These are phyloP conservation scores for Zygoascus sp. DNA, from an alignment of 1,139 yeast species.

Conservation along the genomic window DNA sequence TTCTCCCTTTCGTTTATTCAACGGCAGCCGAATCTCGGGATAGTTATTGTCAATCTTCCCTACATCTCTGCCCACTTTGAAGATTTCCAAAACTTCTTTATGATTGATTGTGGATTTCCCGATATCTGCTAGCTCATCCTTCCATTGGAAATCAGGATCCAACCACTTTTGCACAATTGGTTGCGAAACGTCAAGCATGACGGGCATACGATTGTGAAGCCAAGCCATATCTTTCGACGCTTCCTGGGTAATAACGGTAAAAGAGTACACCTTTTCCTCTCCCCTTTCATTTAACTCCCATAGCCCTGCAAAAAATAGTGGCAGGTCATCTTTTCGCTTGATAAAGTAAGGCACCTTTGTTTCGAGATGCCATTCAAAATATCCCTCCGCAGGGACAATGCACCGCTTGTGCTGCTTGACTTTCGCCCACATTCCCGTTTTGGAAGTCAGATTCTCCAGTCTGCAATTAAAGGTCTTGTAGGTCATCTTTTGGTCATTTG, in stretches of 20 bases:
- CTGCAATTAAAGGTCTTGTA: conserved; percentile 35
- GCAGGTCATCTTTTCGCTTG: conserved; percentile 45
- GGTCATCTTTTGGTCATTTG: conserved; percentile 35
- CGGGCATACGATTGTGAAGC: conserved; percentile 78
- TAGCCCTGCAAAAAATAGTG: conserved; percentile 71
- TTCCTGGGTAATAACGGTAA: conserved; percentile 68
- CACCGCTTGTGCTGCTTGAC: conserved; percentile 45
- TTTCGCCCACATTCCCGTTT: conserved; percentile 30
- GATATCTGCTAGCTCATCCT: conserved; percentile 29
- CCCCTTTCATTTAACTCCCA: conserved; percentile 41
- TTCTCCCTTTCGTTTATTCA: conserved; percentile 18
- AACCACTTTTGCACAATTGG: conserved; percentile 59
- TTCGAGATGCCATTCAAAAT: conserved; percentile 68
- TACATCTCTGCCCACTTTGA: conserved; percentile 57
- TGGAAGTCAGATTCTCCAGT: conserved; percentile 29
- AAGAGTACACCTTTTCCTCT: conserved; percentile 43
- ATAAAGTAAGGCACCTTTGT: conserved; percentile 58
- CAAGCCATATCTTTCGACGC: conserved; percentile 59
- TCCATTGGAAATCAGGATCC: conserved; percentile 40
- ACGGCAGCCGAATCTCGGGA: conserved; percentile 42
- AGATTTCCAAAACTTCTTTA: conserved; percentile 41
- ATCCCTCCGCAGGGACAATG: conserved; percentile 75
- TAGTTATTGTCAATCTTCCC: conserved; percentile 57
- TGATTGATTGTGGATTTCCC: conserved; percentile 16
- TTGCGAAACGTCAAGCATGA: conserved; percentile 55